Base-by-base conservation (phyloP, 108 stramenopile species). In the Asterionellopsis glacialis region DNA sequence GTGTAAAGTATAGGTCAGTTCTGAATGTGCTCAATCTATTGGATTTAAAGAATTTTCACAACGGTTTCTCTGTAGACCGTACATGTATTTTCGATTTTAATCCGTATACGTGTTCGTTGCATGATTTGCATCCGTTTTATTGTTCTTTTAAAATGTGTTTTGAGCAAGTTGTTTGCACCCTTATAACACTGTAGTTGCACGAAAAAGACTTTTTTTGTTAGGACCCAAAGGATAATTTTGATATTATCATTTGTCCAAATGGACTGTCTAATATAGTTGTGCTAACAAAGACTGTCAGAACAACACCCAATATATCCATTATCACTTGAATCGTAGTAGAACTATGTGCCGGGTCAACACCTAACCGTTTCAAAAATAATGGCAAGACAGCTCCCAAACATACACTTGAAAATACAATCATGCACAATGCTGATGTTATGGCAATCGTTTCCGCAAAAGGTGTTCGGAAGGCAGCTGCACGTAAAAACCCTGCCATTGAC, bases 291-390 rank as follows among this genome's bases (percentile, higher is more conserved):
- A 91, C 86, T 0, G 88, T 86, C 23, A 95, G 44, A 0, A 90
- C 65, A 11, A 95, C 93, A 33, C 83, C 81, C 6, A 76, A 60
- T 61, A 86, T 86, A 52, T 79, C 80, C 80, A 81, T 81, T 16
- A 76, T 61, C 41, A 84, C 87, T 66, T 95, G 94, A 49, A 95
- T 95, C 1, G 85, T 88, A 1, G 94, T 95, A 18, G 83, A 84
- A 66, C 81, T 79, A 67, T 95, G 90, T 12, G 94, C 94, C n/a
- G 94, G 90, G 77, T 95, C 94, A 51, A 92, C 76, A 12, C 85
- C 82, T 52, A 90, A 39, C 42, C 55, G 57, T 45, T 90, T 72
- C 65, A 95, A 54, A 13, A 86, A 43, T 55, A 95, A 42, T 11
- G 94, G 94, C 54, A 95, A 64, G 1, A 90, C 56, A 2, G 89